A percentile compares a stretch with the other conserved stretches of the same genome.
These are phyloP conservation scores for Colletotrichum lini DNA, from an alignment of 2,329 filamentous ascomycete genomes.

Conservation along the genomic window DNA sequence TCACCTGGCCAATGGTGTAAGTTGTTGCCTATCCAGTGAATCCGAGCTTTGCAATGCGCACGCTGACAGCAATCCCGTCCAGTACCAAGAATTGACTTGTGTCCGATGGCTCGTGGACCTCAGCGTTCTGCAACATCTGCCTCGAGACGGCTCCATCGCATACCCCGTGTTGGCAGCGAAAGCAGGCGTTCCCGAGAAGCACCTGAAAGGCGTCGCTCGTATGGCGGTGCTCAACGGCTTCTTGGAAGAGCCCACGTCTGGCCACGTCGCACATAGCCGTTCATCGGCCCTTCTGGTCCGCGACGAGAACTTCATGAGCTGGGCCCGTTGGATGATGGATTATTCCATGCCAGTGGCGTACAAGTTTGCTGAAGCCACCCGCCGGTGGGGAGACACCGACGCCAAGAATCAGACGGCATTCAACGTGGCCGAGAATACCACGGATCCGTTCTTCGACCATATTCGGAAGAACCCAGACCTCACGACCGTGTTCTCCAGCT, in stretches of 20 bases:
- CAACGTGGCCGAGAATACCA: conserved; percentile 48
- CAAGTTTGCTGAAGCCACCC: conserved; percentile 46
- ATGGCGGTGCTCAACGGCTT: conserved; percentile 56
- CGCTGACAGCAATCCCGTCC: background rate
- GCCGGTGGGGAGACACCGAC: conserved; percentile 47
- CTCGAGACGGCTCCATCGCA: conserved; percentile 32
- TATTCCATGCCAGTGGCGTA: conserved; percentile 46
- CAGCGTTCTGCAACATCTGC: conserved; percentile 40
- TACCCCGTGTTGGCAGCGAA: conserved; percentile 38
- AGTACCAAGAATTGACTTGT: conserved; percentile 10
- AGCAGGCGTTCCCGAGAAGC: conserved; percentile 43
- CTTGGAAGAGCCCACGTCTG: conserved; percentile 50
- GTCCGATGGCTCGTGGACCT: conserved; percentile 35
- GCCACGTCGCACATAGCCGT: conserved; percentile 50
- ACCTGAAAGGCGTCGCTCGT: conserved; percentile 48
- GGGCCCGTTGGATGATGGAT: conserved; percentile 50
- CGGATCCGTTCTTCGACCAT: conserved; percentile 52
- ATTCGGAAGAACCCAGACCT: conserved; percentile 45
- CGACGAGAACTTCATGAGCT: conserved; percentile 47
- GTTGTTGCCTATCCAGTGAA: too few species aligned
- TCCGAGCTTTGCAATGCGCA: background rate
- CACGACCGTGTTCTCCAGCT: conserved; percentile 48
- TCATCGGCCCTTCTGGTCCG: conserved; percentile 50
- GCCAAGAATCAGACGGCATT: conserved; percentile 48
- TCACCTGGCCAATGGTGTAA: background rate